Evolutionary conservation across 352 stramenopile genomes (phyloP), one percentile per base, ranked within the genome.

Genomic region (Pythium phragmiticola): DNA sequence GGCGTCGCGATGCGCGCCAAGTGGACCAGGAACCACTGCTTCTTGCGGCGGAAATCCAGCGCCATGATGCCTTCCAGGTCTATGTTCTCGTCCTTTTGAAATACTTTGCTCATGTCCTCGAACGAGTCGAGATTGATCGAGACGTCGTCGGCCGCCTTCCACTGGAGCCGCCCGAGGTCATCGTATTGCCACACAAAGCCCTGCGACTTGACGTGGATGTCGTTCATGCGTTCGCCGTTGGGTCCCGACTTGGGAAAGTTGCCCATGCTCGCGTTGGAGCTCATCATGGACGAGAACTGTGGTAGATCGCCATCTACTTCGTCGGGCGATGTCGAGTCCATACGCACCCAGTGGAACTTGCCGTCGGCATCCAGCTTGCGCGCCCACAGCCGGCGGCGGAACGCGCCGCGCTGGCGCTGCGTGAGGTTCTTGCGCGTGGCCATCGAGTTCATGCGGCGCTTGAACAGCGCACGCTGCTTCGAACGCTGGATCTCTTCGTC

Each of bases 61-160:
- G 83, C 83, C 81, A 90, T 92, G 57, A 90, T 78, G 39, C 83
- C 83, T 68, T 92, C 83, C 49, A 89, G 77, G 66, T 92, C 83
- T 46, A 88, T 66, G 9, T 74, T 56, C 56, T 90, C 72, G 51
- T 70, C 64, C 33, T 77, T 60, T 28, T 73, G 16, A 57, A 77
- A 65, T 7, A 66, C 68, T 37, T 78, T 58, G 33, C 68, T 70
- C 64, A 81, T 68, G 21, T 74, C 59, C 7, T 75, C 66, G 47
- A 84, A 85, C 49, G 81, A 87, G 26, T 90, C 78, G 80, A 88
- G 82, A 43, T 89, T 75, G 64, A 90, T 88, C 11, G 78, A 69
- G 23, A 90, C 80, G 54, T 85, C 75, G 9, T 89, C 76, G 0
- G 78, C 80, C 30, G 82, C 70, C 46, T 75, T 87, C 80, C 80